These are phyloP conservation scores for Pseudogymnoascus sp. DNA, from an alignment of 2,329 filamentous ascomycete genomes.

Conservation along the genomic window DNA sequence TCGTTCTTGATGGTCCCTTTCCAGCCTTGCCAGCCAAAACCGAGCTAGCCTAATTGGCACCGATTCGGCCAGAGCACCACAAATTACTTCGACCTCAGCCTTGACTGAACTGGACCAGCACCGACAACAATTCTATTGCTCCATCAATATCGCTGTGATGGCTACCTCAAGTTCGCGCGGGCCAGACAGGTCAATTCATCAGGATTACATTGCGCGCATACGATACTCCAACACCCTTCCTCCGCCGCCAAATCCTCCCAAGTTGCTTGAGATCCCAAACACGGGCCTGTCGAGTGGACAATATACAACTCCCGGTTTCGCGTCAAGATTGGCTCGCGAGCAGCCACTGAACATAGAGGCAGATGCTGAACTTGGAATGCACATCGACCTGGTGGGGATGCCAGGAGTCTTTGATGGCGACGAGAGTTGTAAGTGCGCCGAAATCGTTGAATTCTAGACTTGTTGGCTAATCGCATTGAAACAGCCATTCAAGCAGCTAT, in stretches of 20 bases:
- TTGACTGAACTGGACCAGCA: not conserved
- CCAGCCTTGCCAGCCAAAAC: slow-evolving; percentile 1
- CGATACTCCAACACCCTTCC: slow-evolving; percentile 94
- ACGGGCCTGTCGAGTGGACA: slow-evolving; percentile 78
- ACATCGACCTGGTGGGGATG: slow-evolving; percentile 88
- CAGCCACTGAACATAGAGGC: slow-evolving; percentile 95
- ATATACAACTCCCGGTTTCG: slow-evolving; percentile 86
- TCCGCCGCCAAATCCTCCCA: slow-evolving; percentile 87
- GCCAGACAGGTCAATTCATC: slow-evolving; percentile 57
- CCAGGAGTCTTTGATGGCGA: slow-evolving; percentile 92
- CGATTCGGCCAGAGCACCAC: not conserved
- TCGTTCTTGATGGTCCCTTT: not conserved
- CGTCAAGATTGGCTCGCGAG: slow-evolving; percentile 78
- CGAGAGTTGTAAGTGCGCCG: slow-evolving; percentile 66
- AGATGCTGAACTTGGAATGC: slow-evolving; percentile 96
- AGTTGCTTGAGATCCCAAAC: slow-evolving; percentile 94
- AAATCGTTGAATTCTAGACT: slow-evolving; percentile 15
- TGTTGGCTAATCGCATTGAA: slow-evolving; percentile 11
- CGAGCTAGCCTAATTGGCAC: not conserved
- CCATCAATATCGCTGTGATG: slow-evolving; percentile 24
- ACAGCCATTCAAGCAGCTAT: slow-evolving; percentile 75
- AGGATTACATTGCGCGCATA: slow-evolving; percentile 95
- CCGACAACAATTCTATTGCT: not conserved
- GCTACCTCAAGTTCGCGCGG: slow-evolving; percentile 37
- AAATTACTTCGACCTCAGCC: slow-evolving; percentile 9